Evolutionary conservation across 2,329 filamentous ascomycete species (phyloP).

Genomic region (Aureobasidium subglaciale): DNA sequence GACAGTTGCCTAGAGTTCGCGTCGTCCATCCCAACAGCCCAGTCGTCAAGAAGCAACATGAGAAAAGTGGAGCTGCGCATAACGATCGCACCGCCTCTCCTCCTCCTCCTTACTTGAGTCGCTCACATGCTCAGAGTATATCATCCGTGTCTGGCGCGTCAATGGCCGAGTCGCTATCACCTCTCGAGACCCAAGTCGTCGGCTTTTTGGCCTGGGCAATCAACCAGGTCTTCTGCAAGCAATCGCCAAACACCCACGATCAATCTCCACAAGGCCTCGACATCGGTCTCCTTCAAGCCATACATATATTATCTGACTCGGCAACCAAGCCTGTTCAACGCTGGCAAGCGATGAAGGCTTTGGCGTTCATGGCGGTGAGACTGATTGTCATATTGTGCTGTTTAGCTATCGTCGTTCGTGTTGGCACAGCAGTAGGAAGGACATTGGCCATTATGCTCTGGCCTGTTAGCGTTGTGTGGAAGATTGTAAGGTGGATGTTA

Average conservation of each 20-base stretch:
- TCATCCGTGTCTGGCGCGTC: neutral
- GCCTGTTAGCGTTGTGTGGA: constrained; percentile 24
- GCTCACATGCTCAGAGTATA: neutral
- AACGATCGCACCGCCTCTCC: constrained; percentile 17
- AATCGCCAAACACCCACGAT: constrained; percentile 8
- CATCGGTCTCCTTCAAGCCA: constrained; percentile 18
- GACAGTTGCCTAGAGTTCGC: constrained; percentile 22
- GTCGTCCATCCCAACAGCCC: constrained; percentile 23
- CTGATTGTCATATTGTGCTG: constrained; percentile 21
- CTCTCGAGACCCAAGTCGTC: neutral
- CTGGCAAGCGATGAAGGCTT: constrained; percentile 21
- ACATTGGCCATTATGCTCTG: constrained; percentile 24
- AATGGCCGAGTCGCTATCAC: neutral
- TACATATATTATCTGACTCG: constrained; percentile 17
- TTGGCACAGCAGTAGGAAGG: constrained; percentile 22
- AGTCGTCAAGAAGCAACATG: neutral
- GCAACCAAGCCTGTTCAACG: constrained; percentile 21
- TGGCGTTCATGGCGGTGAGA: constrained; percentile 21
- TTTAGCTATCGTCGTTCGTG: constrained; percentile 23
- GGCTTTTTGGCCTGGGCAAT: neutral
- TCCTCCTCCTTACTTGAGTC: constrained; percentile 16
- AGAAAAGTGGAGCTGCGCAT: constrained; percentile 19
- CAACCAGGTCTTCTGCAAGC: neutral
- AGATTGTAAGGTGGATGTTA: constrained; percentile 23
- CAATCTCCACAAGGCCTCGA: neutral